phyloP scores from a whole-genome alignment of 306 rosid species.

The Glycine soja region DNA sequence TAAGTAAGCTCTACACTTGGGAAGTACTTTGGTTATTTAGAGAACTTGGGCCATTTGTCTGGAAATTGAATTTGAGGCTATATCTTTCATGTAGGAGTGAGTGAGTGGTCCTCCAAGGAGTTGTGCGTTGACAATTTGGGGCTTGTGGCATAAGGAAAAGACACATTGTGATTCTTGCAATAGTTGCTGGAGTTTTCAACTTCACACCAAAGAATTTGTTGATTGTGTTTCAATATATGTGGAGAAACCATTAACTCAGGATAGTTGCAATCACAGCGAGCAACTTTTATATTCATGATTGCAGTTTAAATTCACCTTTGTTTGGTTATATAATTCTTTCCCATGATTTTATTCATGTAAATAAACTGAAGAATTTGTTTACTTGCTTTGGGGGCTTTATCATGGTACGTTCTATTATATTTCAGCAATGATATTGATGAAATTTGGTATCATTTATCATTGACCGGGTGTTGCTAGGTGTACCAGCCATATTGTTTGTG shows the following conservation, averaged over 20 bases:
- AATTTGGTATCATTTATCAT: not conserved
- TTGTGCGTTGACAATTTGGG: slow-evolving; percentile 28
- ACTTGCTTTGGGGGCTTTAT: slow-evolving; percentile 37
- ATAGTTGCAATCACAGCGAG: slow-evolving; percentile 39
- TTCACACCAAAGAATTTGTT: slow-evolving; percentile 46
- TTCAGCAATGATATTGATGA: not conserved
- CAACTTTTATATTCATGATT: slow-evolving; percentile 40
- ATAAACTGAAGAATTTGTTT: slow-evolving; percentile 40
- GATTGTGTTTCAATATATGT: slow-evolving; percentile 40
- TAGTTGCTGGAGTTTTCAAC: slow-evolving; percentile 31
- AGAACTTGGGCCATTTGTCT: slow-evolving; percentile 42
- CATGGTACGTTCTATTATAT: not conserved
- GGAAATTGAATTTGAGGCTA: slow-evolving; percentile 20
- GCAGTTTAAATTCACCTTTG: slow-evolving; percentile 34
- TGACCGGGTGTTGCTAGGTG: too few species aligned
- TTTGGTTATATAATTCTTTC: slow-evolving; percentile 41
- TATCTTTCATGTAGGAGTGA: slow-evolving; percentile 22
- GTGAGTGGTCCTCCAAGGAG: slow-evolving; percentile 23
- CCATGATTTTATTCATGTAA: slow-evolving; percentile 51
- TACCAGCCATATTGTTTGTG: too few species aligned
- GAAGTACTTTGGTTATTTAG: slow-evolving; percentile 49
- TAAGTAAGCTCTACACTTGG: not conserved
- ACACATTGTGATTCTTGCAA: slow-evolving; percentile 50
- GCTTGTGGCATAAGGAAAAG: slow-evolving; percentile 40
- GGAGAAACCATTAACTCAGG: slow-evolving; percentile 48